Conservation (phyloP, 352 stramenopile genomes). For the Phytophthora pseudosyringae region DNA sequence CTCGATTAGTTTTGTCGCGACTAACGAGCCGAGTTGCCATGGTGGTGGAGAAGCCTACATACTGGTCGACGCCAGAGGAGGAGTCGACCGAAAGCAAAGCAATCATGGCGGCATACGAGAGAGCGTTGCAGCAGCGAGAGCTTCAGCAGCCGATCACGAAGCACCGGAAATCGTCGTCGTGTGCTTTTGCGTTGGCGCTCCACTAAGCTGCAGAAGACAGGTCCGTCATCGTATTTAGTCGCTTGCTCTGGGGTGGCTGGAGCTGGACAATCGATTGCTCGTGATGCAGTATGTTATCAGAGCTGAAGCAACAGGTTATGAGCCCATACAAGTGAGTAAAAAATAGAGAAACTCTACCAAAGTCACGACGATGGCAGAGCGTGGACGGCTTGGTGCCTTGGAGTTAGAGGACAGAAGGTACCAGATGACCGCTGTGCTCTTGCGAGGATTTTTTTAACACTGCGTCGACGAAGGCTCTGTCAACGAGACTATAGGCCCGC, state of each 20-base stretch:
- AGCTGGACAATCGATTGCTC: no score
- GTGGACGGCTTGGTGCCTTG: no score
- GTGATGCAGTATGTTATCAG: no score
- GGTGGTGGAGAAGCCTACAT: conserved; percentile 42
- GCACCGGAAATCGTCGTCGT: conserved; percentile 4
- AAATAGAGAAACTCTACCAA: no score
- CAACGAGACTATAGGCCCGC: not conserved
- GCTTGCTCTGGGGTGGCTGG: no score
- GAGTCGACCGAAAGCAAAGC: conserved; percentile 19
- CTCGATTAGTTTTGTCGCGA: conserved; percentile 23
- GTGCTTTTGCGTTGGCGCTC: not conserved
- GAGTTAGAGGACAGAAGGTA: no score
- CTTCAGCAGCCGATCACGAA: conserved; percentile 8
- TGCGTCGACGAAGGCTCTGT: not conserved
- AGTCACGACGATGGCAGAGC: no score
- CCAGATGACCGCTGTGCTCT: no score
- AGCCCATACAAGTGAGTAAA: no score
- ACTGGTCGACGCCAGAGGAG: conserved; percentile 28
- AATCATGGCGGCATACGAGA: conserved; percentile 32
- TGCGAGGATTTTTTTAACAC: not conserved
- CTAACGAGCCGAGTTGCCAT: conserved; percentile 31
- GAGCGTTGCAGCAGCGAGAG: conserved; percentile 12
- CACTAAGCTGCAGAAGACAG: no score
- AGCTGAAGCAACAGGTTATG: no score
- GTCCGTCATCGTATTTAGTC: no score